These are phyloP conservation scores for Flaveria robusta DNA, from an alignment of 129 eudicot genomes.

Conservation along the genomic window DNA sequence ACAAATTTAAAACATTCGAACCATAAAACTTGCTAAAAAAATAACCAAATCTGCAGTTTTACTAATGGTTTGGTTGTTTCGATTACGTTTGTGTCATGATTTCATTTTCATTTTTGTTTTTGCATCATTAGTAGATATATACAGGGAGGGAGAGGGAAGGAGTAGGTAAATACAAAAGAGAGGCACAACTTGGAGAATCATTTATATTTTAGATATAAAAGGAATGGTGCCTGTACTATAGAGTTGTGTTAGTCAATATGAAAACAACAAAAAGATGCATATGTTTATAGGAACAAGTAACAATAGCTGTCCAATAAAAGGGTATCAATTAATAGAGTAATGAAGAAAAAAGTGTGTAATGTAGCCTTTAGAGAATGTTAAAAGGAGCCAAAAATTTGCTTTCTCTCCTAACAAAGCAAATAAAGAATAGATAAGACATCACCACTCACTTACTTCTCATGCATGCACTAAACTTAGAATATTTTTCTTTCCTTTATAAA, in stretches of 20 bases:
- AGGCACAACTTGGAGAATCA: neutral
- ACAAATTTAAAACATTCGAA: no score
- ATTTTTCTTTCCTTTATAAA: constrained; percentile 38
- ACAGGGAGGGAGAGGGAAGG: neutral
- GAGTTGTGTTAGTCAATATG: constrained; percentile 6
- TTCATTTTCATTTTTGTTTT: neutral
- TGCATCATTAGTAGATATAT: neutral
- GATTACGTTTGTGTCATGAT: neutral
- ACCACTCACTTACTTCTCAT: constrained; percentile 34
- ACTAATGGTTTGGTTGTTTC: neutral
- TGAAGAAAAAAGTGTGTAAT: constrained; percentile 26
- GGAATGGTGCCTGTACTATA: constrained; percentile 14
- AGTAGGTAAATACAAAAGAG: neutral
- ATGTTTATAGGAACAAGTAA: constrained; percentile 15
- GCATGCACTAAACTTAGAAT: constrained; percentile 37
- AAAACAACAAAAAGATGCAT: neutral
- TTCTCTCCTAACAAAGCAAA: constrained; percentile 50
- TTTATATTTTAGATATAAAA: neutral
- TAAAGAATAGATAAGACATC: constrained; percentile 42
- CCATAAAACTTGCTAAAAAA: neutral
- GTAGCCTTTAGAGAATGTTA: constrained; percentile 37
- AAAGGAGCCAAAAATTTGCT: constrained; percentile 48
- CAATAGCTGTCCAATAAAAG: constrained; percentile 14
- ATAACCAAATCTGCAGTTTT: neutral
- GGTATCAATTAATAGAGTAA: constrained; percentile 31